Evolutionary conservation across 768 basidiomycete genomes (phyloP), one percentile per base, ranked within the genome.

Genomic region (Boletus vinaceobasis): DNA sequence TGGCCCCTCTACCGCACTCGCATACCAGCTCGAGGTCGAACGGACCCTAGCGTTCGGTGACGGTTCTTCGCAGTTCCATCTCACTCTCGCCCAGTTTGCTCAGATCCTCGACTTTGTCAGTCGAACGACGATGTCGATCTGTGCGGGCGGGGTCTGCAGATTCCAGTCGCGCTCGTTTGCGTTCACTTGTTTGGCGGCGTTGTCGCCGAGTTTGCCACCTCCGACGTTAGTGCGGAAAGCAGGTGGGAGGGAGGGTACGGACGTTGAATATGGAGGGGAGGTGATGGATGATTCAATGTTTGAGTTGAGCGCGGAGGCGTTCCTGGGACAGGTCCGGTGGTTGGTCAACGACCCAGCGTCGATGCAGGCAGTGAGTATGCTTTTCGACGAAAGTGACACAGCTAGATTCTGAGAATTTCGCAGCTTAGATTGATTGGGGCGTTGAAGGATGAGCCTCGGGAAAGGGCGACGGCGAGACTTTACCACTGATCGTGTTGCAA

Each of bases 231-330:
- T 23, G 23, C 23, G 23, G 23, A 23, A 45, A 7, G 2, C 4
- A 7, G 27, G 14, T 1, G 15, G 44, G 2, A 23, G 14, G 5
- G 9, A 14, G 8, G 29, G 11, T n/a, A 29, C 21, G n/a, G 27
- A 11, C 0, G 9, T 7, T 3, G 13, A 26, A 1, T 0, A 15
- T 1, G 48, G 40, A 4, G 3, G 3, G 2, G 43, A 49, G 3
- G 3, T n/a, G 17, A 10, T 59, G 42, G 47, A 59, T 4, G 55
- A 61, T 43, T 43, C 40, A 1, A 19, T 54, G 7, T 58, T 64
- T 19, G 62, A 64, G 39, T 5, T 50, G 26, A 26, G 35, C 4
- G 53, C 62, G 4, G 45, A 65, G 23, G 31, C 27, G 5, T 61
- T 64, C 5, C 26, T 58, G 45, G 40, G 13, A 0, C 58, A 55